Evolutionary conservation across 2,329 filamentous ascomycete species (phyloP), one percentile per base, ranked within the genome.

Genomic region (Diaporthe sp.): DNA sequence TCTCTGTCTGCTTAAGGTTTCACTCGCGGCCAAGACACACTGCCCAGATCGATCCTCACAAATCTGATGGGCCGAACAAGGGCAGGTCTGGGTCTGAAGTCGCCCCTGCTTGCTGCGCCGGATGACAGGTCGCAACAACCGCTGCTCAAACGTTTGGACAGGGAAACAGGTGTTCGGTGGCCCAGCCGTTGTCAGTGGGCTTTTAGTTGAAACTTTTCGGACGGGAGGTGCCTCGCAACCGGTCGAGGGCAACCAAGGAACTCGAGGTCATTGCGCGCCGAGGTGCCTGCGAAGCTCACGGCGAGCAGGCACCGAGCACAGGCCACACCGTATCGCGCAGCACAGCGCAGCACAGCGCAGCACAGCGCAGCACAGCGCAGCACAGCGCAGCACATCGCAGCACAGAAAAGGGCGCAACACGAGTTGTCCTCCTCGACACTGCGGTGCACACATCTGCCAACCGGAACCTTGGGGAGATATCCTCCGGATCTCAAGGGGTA

Each of bases 51-150:
- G 61, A 66, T 66, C 42, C 44, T 66, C 42, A 47, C 39, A 65
- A 65, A 44, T 27, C 59, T 50, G 22, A 35, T 66, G 61, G 25
- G 44, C 61, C 30, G 42, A 66, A 66, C 61, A 50, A 50, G 30
- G 44, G 58, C 39, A 51, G 42, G 42, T 25, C 32, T 35, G 61
- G 42, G 44, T 66, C 63, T 51, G 44, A 66, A 66, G 63, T 51
- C 17, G 58, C 59, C 63, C 63, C 63, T 35, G 30, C 44, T 51
- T 39, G 58, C 27, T 61, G 37, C 37, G 63, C 63, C 44, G 63
- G 63, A 66, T 66, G 63, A 66, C 63, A 66, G 63, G 63, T 66
- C 63, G 47, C 32, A 66, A 51, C 44, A 51, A 66, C 44, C 44
- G 44, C 44, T 42, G 44, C 47, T 66, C 44, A 66, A 66, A 66